These are phyloP conservation scores for Zymoseptoria tritici DNA, from an alignment of 2,329 filamentous ascomycete genomes.

Conservation along the genomic window DNA sequence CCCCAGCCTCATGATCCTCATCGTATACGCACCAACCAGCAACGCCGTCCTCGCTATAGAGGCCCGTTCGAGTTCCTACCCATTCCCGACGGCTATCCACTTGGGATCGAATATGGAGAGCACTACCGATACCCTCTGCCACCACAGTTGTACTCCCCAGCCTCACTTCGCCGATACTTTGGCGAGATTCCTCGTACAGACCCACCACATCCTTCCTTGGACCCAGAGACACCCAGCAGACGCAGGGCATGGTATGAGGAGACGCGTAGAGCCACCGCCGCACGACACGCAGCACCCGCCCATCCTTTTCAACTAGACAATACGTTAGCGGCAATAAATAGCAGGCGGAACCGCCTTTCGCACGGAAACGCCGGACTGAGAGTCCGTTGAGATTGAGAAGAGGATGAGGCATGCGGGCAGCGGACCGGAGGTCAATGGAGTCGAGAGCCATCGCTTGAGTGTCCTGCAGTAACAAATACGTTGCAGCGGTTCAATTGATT, in stretches of 20 bases:
- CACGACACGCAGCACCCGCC: constrained; percentile 2
- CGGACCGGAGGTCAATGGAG: not conserved
- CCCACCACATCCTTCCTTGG: not conserved
- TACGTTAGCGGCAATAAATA: constrained; percentile 14
- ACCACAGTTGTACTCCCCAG: not conserved
- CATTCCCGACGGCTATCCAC: not conserved
- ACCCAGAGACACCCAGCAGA: not conserved
- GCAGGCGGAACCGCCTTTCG: not conserved
- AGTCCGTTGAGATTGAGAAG: not conserved
- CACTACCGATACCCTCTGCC: not conserved
- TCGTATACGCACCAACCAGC: constrained; percentile 9
- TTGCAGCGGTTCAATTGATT: too few species aligned
- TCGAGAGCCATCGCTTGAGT: too few species aligned
- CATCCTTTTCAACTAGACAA: constrained; percentile 20
- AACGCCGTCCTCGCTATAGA: constrained; percentile 9
- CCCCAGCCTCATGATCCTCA: constrained; percentile 8
- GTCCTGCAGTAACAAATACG: too few species aligned
- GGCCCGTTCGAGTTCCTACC: not conserved
- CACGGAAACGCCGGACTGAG: not conserved
- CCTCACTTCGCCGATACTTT: not conserved
- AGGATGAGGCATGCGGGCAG: not conserved
- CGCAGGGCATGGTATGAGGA: constrained; percentile 2
- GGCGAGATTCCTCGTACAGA: not conserved
- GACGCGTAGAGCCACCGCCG: not conserved
- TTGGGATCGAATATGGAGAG: not conserved